phyloP scores from a whole-genome alignment of 2,329 filamentous ascomycete species.

The Didymellaceae sp. region DNA sequence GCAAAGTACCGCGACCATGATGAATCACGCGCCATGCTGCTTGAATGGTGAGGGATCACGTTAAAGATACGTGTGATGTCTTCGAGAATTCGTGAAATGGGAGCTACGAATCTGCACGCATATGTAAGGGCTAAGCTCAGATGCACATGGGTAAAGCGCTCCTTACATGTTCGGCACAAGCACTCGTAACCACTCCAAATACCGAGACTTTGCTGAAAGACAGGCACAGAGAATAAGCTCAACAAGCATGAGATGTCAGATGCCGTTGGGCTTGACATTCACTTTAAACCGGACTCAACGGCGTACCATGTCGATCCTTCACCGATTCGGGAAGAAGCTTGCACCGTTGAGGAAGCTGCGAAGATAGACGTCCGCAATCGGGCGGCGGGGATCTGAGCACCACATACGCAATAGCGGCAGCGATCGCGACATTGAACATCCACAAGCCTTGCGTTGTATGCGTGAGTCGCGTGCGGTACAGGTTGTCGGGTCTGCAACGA shows the following conservation, averaged over 20 bases:
- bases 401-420: conserved; percentile 14
- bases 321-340: conserved; percentile 12
- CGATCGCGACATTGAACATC: conserved; percentile 9
- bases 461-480: not conserved
- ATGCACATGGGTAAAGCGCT: not conserved
- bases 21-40: conserved; percentile 32
- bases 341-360: conserved; percentile 18
- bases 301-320: conserved; percentile 11
- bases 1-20: conserved; percentile 28
- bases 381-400: conserved; percentile 3
- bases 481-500: no score
- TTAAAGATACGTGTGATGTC: no score
- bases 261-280: conserved; percentile 5
- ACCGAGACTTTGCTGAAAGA: conserved; percentile 12
- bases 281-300: conserved; percentile 16
- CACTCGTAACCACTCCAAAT: not conserved
- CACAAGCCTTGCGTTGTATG: not conserved
- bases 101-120: not conserved
- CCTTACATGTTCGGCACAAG: not conserved
- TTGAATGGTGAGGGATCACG: no score
- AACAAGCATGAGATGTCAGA: conserved; percentile 8
- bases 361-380: conserved; percentile 7
- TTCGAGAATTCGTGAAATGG: not conserved
- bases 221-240: conserved; percentile 19
- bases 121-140: not conserved